A percentile compares a stretch with the other conserved stretches of the same genome.
phyloP scores from a whole-genome alignment of 116 monocot species.

The Zostera marina region DNA sequence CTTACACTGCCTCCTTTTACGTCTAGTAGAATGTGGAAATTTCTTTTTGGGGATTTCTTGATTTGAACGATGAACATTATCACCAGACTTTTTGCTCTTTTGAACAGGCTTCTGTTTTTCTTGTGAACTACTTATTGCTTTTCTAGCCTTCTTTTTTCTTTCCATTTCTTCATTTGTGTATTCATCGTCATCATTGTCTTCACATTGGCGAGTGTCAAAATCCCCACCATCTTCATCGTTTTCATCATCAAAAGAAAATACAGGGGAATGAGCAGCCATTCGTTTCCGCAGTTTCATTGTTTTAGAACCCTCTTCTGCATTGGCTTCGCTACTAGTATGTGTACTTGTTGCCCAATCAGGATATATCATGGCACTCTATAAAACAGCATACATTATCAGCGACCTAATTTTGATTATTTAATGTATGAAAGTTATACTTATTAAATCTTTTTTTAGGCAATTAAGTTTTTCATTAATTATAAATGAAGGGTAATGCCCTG shows the following conservation, averaged over 20 bases:
- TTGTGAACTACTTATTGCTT: slow-evolving; percentile 9
- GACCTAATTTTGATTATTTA: not conserved
- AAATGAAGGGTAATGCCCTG: too few relatives aligned
- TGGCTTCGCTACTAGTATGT: not conserved
- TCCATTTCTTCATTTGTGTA: slow-evolving; percentile 9
- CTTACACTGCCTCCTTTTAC: slow-evolving; percentile 54
- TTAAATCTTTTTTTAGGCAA: too few relatives aligned
- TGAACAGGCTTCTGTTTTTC: slow-evolving; percentile 15
- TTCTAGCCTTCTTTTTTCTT: slow-evolving; percentile 12
- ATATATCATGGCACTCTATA: slow-evolving; percentile 9
- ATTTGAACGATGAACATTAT: slow-evolving; percentile 6
- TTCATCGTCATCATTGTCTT: slow-evolving; percentile 18
- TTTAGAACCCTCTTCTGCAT: slow-evolving; percentile 7
- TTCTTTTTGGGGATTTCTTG: slow-evolving; percentile 33
- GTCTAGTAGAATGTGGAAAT: slow-evolving; percentile 32
- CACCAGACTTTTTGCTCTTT: slow-evolving; percentile 17
- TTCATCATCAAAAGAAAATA: slow-evolving; percentile 9
- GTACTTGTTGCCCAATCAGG: slow-evolving; percentile 2
- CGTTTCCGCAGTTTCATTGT: slow-evolving; percentile 20
- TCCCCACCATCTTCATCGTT: slow-evolving; percentile 8
- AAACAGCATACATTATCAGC: not conserved
- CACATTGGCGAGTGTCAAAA: slow-evolving; percentile 5
- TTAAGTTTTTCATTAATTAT: too few relatives aligned
- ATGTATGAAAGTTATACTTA: slow-evolving; percentile 2
- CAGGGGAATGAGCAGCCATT: not conserved